Percentiles rank a stretch among this genome's conserved stretches.
These are phyloP conservation scores for Flagelloscypha sp. DNA, from an alignment of 768 basidiomycete genomes.

Conservation along the genomic window DNA sequence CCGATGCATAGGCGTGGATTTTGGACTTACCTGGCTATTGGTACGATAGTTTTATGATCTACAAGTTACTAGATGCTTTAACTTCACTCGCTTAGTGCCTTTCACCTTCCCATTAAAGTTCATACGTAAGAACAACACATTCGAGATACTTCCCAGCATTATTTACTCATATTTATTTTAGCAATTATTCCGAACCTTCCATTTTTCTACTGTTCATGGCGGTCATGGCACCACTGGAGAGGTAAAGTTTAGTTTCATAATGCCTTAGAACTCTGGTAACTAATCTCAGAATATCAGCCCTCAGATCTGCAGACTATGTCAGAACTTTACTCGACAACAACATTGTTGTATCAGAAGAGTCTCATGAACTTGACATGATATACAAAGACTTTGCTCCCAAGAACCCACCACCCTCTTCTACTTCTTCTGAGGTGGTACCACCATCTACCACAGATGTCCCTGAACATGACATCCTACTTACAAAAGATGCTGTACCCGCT, in stretches of 20 bases:
- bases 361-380: conserved; percentile 45
- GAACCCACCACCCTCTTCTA: no score
- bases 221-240: conserved; percentile 79
- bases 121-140: conserved; percentile 47
- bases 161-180: conserved; percentile 21
- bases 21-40: conserved; percentile 52
- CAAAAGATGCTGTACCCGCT: conserved; percentile 42
- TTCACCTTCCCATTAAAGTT: conserved; percentile 70
- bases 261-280: conserved; percentile 59
- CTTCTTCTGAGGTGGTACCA: neutral
- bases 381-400: conserved; percentile 36
- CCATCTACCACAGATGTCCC: conserved; percentile 1
- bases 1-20: conserved; percentile 63
- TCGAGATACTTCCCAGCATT: neutral
- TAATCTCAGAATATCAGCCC: no score
- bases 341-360: conserved; percentile 48
- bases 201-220: conserved; percentile 80
- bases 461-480: conserved; percentile 39
- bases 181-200: conserved; percentile 79
- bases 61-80: no score
- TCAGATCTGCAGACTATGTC: no score
- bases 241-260: conserved; percentile 51
- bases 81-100: no score
- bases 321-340: conserved; percentile 49
- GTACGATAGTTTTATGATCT: no score